Base-by-base conservation (phyloP, 1,284 basidiomycete species). In the Phylloporus gajari region DNA sequence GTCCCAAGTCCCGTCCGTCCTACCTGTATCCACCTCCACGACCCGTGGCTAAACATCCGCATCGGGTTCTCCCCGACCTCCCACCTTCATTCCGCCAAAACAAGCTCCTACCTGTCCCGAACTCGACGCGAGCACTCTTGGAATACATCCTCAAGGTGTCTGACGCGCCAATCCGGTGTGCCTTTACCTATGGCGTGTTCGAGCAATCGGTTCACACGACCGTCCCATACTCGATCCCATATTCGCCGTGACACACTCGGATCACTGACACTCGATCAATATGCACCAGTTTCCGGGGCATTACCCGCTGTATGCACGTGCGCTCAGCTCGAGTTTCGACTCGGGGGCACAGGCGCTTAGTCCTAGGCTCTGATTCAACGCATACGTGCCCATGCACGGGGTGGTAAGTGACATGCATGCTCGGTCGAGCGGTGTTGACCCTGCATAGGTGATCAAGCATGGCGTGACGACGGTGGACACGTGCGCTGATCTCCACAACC, bases 301-400 rank as follows among this genome's bases (percentile, higher is more conserved):
- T 83, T 99, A 99, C 81, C 94, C 97, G 2, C 82, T 96, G 27
- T 91, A 95, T 77, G 91, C 95, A 44, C 89, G 97, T n/a, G 76
- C 91, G 64, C 83, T 97, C 2, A 97, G 97, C 1, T 91, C 91
- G 27, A 88, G 88, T 53, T 93, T 94, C 76, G 91, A 98, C 21
- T 89, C 91, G 21, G 88, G 87, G 71, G 86, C 97, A 63, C 94
- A 98, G 83, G 91, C 92, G 32, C 77, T 94, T 15, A 92, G 92
- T 4, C 97, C 97, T 0, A 96, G 95, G 9, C 89, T 99, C 51
- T 99, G 97, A 97, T 98, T 97, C 83, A 97, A 97, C 77, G 91
- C 96, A 1, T 95, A 93, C 83, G 92, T 97, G 56, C 89, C 91
- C n/a, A 91, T 97, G 82, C 88, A 91, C 65, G 95, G 93, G 65